Conservation (phyloP, 768 basidiomycete genomes). For the Suillus brevipes region DNA sequence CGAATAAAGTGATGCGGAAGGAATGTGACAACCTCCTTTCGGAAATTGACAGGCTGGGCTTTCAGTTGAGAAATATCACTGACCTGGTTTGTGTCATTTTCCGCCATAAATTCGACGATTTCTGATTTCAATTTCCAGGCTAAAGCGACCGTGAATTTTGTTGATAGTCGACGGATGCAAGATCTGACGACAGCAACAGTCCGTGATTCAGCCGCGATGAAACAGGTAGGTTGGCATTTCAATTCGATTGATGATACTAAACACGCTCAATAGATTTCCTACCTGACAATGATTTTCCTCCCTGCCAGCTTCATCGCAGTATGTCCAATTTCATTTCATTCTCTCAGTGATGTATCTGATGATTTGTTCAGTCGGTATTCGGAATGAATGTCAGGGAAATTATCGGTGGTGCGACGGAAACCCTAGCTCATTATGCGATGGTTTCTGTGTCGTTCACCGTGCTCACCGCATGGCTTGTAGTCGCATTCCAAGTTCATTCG, state of each 20-base stretch:
- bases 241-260: constrained; percentile 8
- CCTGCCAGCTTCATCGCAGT: constrained; percentile 47
- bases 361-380: constrained; percentile 17
- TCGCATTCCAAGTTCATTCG: constrained; percentile 45
- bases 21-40: constrained; percentile 50
- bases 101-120: not conserved
- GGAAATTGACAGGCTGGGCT: constrained; percentile 48
- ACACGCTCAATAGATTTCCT: constrained; percentile 41
- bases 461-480: constrained; percentile 50
- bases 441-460: constrained; percentile 46
- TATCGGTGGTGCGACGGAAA: constrained; percentile 19
- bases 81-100: constrained; percentile 20
- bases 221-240: constrained; percentile 20
- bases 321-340: constrained; percentile 10
- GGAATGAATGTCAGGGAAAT: constrained; percentile 22
- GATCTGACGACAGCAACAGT: constrained; percentile 11
- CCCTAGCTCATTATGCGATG: constrained; percentile 37
- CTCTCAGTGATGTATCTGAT: not conserved
- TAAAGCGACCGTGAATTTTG: constrained; percentile 54
- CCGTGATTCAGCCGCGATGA: constrained; percentile 17
- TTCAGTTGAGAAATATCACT: constrained; percentile 24
- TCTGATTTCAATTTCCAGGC: constrained; percentile 36
- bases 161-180: constrained; percentile 37
- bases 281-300: constrained; percentile 58
- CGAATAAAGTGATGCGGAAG: constrained; percentile 38